Evolutionary conservation across 2,329 filamentous ascomycete species (phyloP).

Genomic region (Lachnellula occidentalis): DNA sequence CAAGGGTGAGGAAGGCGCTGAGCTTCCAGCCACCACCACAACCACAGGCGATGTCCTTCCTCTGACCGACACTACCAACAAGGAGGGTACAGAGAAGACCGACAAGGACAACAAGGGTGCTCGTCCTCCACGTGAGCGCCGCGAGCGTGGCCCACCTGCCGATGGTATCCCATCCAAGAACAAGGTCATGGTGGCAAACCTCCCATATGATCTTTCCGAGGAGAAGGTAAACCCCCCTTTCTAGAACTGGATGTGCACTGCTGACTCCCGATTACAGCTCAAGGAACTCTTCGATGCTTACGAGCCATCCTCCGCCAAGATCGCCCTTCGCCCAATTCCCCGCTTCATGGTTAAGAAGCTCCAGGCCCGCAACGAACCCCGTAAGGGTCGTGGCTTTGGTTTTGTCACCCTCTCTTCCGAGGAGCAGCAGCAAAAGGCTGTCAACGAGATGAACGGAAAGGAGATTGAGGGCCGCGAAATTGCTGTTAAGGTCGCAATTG

Average conservation of each 20-base stretch:
- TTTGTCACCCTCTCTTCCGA: conserved; percentile 95
- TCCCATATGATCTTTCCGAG: conserved; percentile 96
- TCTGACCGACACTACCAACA: conserved; percentile 58
- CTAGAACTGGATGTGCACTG: not conserved
- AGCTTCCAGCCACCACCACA: conserved; percentile 40
- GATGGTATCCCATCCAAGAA: conserved; percentile 98
- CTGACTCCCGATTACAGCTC: conserved; percentile 53
- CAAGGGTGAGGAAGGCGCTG: conserved; percentile 35
- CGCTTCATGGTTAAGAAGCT: conserved; percentile 99
- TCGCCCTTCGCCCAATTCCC: conserved; percentile 94
- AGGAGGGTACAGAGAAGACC: conserved; percentile 43
- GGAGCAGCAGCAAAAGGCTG: conserved; percentile 95
- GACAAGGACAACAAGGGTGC: conserved; percentile 37
- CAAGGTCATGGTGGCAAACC: conserved; percentile 99
- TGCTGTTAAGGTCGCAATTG: conserved; percentile 98
- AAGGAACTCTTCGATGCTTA: conserved; percentile 95
- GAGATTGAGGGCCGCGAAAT: conserved; percentile 98
- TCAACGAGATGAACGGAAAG: conserved; percentile 98
- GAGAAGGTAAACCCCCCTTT: conserved; percentile 64
- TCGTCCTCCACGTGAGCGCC: conserved; percentile 54
- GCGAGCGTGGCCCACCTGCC: conserved; percentile 89
- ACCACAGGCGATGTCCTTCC: conserved; percentile 44
- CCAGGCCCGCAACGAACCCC: conserved; percentile 92
- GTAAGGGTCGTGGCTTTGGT: conserved; percentile 98
- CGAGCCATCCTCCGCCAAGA: conserved; percentile 92